Evolutionary conservation across 2,329 filamentous ascomycete species (phyloP).

Genomic region (Colletotrichum siamense): DNA sequence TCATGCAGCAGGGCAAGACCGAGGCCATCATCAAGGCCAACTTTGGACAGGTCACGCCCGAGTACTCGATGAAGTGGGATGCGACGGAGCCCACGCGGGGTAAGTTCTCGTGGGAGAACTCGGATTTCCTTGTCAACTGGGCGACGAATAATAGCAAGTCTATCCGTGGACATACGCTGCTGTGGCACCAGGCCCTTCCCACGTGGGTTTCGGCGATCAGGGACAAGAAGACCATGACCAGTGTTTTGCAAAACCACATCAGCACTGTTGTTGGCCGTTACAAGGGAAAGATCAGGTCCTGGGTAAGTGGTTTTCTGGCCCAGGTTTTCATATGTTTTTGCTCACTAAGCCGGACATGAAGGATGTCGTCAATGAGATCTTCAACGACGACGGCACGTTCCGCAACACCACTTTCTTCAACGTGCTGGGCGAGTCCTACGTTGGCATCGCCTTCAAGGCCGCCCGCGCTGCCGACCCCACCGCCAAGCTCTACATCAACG

Average conservation of each 20-base stretch:
- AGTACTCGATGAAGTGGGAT: constrained; percentile 78
- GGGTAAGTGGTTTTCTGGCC: constrained; percentile 38
- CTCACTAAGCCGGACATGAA: constrained; percentile 5
- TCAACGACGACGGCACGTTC: constrained; percentile 64
- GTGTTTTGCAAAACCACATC: constrained; percentile 65
- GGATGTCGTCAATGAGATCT: constrained; percentile 71
- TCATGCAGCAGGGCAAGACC: constrained; percentile 54
- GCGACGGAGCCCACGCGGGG: constrained; percentile 52
- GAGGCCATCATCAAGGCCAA: constrained; percentile 61
- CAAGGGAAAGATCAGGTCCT: constrained; percentile 67
- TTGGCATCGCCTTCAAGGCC: constrained; percentile 72
- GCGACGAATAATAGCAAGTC: constrained; percentile 60
- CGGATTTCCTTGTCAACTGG: constrained; percentile 66
- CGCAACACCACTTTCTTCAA: constrained; percentile 68
- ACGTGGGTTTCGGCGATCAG: constrained; percentile 63
- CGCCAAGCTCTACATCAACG: constrained; percentile 79
- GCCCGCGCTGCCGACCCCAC: constrained; percentile 69
- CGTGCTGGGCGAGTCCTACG: constrained; percentile 73
- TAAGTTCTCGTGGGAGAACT: constrained; percentile 59
- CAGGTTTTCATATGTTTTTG: not conserved
- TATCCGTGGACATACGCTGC: constrained; percentile 69
- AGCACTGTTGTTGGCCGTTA: constrained; percentile 62
- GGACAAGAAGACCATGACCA: constrained; percentile 56
- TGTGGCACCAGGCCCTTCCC: constrained; percentile 67
- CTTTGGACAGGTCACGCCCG: constrained; percentile 70